Percentiles rank a stretch among this genome's conserved stretches.
These are phyloP conservation scores for Reticulascus tulasneorum DNA, from an alignment of 2,329 filamentous ascomycete species.

Conservation along the genomic window DNA sequence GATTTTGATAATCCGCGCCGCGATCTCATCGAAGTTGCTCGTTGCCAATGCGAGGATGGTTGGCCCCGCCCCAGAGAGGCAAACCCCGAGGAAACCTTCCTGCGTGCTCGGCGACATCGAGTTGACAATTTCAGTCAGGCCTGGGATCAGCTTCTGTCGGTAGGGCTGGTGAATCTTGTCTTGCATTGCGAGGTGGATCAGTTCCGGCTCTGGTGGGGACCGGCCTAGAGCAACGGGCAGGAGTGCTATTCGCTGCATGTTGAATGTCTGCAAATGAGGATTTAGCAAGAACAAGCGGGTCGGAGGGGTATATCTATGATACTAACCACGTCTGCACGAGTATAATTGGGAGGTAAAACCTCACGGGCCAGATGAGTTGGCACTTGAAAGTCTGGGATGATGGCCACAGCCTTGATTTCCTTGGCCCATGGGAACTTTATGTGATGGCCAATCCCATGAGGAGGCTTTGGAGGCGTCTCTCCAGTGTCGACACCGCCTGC, in stretches of 20 bases:
- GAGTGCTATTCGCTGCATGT: slow-evolving; percentile 88
- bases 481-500: slow-evolving; percentile 91
- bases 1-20: slow-evolving; percentile 68
- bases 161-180: slow-evolving; percentile 98
- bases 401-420: slow-evolving; percentile 94
- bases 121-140: slow-evolving; percentile 83
- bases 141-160: slow-evolving; percentile 85
- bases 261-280: slow-evolving; percentile 61
- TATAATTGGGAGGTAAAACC: slow-evolving; percentile 77
- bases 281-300: too few species aligned
- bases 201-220: slow-evolving; percentile 83
- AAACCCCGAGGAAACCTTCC: slow-evolving; percentile 86
- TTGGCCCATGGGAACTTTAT: slow-evolving; percentile 92
- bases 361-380: slow-evolving; percentile 87
- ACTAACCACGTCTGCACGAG: slow-evolving; percentile 75
- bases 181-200: slow-evolving; percentile 98
- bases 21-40: slow-evolving; percentile 83
- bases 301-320: slow-evolving; percentile 11
- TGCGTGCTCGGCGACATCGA: slow-evolving; percentile 86
- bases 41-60: slow-evolving; percentile 93
- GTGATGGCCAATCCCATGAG: slow-evolving; percentile 88
- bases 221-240: slow-evolving; percentile 85
- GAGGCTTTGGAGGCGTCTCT: slow-evolving; percentile 80
- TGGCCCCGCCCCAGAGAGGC: slow-evolving; percentile 88
- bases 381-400: slow-evolving; percentile 94